A percentile compares a stretch with the other conserved stretches of the same genome.
phyloP scores from a whole-genome alignment of 345 rosid species.

The Rhizophora mangle region DNA sequence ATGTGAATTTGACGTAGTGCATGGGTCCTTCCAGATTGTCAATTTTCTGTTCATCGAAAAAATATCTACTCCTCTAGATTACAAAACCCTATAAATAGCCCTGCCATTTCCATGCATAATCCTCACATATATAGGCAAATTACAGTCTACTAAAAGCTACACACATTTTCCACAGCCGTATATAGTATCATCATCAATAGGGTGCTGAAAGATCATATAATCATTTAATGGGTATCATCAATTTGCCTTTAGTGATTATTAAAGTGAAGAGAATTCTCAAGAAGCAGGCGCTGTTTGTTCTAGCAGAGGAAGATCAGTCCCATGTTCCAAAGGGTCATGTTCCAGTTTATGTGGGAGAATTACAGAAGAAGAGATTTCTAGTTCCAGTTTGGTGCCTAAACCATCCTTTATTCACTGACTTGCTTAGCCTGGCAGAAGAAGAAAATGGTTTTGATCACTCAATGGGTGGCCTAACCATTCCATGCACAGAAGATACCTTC shows the following conservation, averaged over 20 bases:
- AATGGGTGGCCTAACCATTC: conserved; percentile 49
- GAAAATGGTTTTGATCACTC: conserved; percentile 46
- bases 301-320: not conserved
- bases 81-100: conserved; percentile 20
- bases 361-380: conserved; percentile 32
- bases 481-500: conserved; percentile 42
- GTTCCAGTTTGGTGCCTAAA: conserved; percentile 43
- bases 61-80: not conserved
- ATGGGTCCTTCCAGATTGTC: not conserved
- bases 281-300: not conserved
- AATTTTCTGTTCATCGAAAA: too few relatives aligned
- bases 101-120: not conserved
- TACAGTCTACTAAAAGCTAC: too few relatives aligned
- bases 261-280: conserved; percentile 31
- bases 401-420: conserved; percentile 39
- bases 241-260: conserved; percentile 23
- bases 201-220: not conserved
- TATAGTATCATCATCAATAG: not conserved
- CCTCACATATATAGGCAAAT: not conserved
- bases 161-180: not conserved
- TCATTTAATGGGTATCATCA: conserved; percentile 32
- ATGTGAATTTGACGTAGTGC: conserved; percentile 5
- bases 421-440: conserved; percentile 37
- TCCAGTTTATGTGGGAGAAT: conserved; percentile 46
- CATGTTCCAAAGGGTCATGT: conserved; percentile 43